These are phyloP conservation scores for Tylopilus plumbeoviolaceoides DNA, from an alignment of 768 basidiomycete species.

Conservation along the genomic window DNA sequence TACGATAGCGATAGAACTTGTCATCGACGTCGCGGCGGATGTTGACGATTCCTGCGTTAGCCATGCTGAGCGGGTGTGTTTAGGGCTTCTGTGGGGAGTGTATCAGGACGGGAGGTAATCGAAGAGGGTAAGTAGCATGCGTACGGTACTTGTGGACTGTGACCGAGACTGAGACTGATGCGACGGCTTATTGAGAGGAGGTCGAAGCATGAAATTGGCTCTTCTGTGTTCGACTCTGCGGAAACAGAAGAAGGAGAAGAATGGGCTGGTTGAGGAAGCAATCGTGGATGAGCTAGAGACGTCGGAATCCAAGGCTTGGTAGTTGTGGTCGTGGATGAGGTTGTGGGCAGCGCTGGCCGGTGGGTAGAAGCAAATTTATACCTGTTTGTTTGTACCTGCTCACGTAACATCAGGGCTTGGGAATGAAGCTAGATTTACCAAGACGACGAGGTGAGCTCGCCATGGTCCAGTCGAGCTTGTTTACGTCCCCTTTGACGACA, in stretches of 20 bases:
- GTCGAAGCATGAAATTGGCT: constrained; percentile 81
- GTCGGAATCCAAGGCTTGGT: background rate
- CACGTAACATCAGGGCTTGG: background rate
- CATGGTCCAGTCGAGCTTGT: too few species aligned
- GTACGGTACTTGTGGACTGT: constrained; percentile 52
- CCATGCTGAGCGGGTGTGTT: constrained; percentile 71
- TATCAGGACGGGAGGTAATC: background rate
- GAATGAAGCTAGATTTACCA: background rate
- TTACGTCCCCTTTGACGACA: too few species aligned
- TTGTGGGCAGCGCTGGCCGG: background rate
- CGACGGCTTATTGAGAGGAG: constrained; percentile 71
- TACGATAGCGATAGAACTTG: constrained; percentile 96
- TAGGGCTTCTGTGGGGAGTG: constrained; percentile 45
- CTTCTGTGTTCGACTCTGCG: constrained; percentile 31
- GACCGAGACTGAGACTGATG: constrained; percentile 55
- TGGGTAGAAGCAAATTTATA: constrained; percentile 25
- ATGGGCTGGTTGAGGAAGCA: constrained; percentile 21
- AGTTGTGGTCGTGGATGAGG: background rate
- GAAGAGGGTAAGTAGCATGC: constrained; percentile 10
- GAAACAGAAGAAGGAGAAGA: constrained; percentile 29
- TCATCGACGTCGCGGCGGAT: constrained; percentile 96
- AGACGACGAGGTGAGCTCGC: too few species aligned
- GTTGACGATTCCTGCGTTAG: constrained; percentile 77
- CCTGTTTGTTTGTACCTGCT: constrained; percentile 23
- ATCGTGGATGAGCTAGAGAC: constrained; percentile 17